Evolutionary conservation across 2,329 filamentous ascomycete species (phyloP).

Genomic region (Neofusicoccum cordaticola): DNA sequence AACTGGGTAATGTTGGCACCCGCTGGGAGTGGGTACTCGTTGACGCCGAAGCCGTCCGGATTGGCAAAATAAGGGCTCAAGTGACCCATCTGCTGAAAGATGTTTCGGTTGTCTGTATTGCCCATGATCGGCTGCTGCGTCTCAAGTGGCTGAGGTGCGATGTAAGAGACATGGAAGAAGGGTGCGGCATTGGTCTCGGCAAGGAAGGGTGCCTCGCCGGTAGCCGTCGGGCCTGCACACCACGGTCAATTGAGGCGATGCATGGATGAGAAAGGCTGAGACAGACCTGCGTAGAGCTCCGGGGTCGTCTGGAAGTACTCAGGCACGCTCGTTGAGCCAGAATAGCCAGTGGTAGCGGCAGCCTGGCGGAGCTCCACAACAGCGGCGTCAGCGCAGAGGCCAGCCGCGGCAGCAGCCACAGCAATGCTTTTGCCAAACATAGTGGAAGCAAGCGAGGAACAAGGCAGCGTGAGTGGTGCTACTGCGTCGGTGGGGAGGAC

Average conservation of each 20-base stretch:
- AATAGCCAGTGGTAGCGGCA: neutral
- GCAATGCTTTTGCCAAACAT: neutral
- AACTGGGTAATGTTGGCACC: conserved; percentile 69
- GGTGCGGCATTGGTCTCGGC: conserved; percentile 68
- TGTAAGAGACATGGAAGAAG: conserved; percentile 59
- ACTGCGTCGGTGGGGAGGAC: neutral
- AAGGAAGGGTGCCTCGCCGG: conserved; percentile 66
- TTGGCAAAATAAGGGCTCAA: conserved; percentile 69
- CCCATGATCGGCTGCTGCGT: conserved; percentile 67
- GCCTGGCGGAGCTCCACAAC: neutral
- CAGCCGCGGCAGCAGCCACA: neutral
- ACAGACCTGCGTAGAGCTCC: conserved; percentile 10
- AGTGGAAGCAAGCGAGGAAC: neutral
- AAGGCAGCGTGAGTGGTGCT: too few species aligned
- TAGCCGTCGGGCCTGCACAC: conserved; percentile 62
- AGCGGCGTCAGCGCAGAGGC: conserved; percentile 6
- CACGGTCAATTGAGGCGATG: neutral
- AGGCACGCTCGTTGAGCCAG: neutral
- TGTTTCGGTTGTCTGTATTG: conserved; percentile 57
- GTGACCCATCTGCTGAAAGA: conserved; percentile 69
- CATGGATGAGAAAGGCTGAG: neutral
- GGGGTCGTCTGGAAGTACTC: conserved; percentile 14
- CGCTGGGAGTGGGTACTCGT: conserved; percentile 66
- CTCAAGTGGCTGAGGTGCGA: conserved; percentile 68
- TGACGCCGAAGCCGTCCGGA: conserved; percentile 66